Evolutionary conservation across 2,329 filamentous ascomycete genomes (phyloP).

Genomic region (Cercospora zeina): DNA sequence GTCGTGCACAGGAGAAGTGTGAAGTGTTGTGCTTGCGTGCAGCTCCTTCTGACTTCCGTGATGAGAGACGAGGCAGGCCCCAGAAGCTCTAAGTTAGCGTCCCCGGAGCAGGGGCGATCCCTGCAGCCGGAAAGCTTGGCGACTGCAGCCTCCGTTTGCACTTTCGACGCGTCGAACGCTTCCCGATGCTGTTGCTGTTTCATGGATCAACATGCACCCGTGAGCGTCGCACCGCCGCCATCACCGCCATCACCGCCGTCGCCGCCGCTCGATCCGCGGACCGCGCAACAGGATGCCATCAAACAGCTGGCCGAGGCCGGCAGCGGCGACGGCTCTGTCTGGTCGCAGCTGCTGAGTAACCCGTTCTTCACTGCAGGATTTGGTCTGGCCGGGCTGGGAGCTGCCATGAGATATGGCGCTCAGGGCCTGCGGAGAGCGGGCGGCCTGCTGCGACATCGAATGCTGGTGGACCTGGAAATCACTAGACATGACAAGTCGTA

Average conservation of each 20-base stretch:
- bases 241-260: conserved; percentile 24
- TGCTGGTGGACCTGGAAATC: conserved; percentile 95
- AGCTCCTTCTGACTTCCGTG: not conserved
- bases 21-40: not conserved
- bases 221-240: conserved; percentile 4
- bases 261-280: not conserved
- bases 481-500: conserved; percentile 92
- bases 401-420: conserved; percentile 76
- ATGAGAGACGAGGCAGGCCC: not conserved
- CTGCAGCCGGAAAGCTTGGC: conserved; percentile 2
- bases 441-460: conserved; percentile 74
- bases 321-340: conserved; percentile 44
- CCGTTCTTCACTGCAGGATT: conserved; percentile 66
- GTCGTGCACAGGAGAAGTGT: conserved; percentile 5
- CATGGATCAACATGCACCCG: conserved; percentile 41
- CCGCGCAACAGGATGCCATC: conserved; percentile 39
- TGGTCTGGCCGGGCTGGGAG: conserved; percentile 85
- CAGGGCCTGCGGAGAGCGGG: conserved; percentile 71
- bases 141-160: not conserved
- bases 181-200: not conserved
- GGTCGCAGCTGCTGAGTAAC: conserved; percentile 51
- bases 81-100: not conserved
- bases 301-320: conserved; percentile 41
- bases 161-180: conserved; percentile 6
- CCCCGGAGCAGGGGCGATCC: conserved; percentile 3